These are phyloP conservation scores for Globisporangium perplexum DNA, from an alignment of 352 stramenopile genomes.

Conservation along the genomic window DNA sequence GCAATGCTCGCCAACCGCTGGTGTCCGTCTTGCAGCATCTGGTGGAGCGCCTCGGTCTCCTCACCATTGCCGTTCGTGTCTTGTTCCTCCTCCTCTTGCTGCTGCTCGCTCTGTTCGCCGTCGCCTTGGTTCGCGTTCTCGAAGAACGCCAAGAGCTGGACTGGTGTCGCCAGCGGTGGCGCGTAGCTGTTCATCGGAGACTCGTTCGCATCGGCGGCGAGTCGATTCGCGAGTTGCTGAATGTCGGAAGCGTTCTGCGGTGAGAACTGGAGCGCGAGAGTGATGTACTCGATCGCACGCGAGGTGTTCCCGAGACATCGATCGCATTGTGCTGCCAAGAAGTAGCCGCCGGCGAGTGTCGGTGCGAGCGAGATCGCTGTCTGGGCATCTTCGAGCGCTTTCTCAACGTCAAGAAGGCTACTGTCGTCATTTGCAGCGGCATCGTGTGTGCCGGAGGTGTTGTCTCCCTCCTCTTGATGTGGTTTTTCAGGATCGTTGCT, in stretches of 20 bases:
- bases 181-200: background rate
- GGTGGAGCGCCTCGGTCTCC: background rate
- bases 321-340: conserved; percentile 32
- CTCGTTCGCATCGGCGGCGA: conserved; percentile 22
- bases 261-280: conserved; percentile 14
- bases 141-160: conserved; percentile 11
- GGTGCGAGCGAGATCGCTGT: conserved; percentile 16
- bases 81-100: conserved; percentile 7
- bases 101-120: conserved; percentile 7
- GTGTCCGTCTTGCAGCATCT: background rate
- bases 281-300: conserved; percentile 21
- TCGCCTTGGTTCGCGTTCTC: conserved; percentile 4
- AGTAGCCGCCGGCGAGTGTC: conserved; percentile 8
- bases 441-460: background rate
- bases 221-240: conserved; percentile 24
- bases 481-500: conserved; percentile 11
- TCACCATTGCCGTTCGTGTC: background rate
- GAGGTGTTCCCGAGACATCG: conserved; percentile 31
- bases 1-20: conserved; percentile 16
- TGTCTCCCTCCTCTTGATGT: conserved; percentile 2
- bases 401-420: conserved; percentile 23
- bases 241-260: conserved; percentile 18
- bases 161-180: conserved; percentile 8
- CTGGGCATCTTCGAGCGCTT: conserved; percentile 35
- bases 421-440: conserved; percentile 1